A percentile compares a stretch with the other conserved stretches of the same genome.
Conservation (phyloP, 768 basidiomycete genomes). For the Pulveroboletus sp. region DNA sequence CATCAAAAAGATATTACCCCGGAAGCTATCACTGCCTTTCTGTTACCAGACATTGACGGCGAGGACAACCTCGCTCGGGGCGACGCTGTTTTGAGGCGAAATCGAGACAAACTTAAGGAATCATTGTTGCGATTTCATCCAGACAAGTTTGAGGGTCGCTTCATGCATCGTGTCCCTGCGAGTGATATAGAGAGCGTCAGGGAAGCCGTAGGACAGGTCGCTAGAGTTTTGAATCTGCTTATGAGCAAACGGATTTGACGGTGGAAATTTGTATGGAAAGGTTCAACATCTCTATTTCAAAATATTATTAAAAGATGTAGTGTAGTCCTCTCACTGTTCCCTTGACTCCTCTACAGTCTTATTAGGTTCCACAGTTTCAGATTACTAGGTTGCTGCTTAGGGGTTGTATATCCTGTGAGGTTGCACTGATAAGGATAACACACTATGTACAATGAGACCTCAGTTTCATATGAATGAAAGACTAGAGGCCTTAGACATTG, state of each 20-base stretch:
- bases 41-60: constrained; percentile 35
- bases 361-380: neutral
- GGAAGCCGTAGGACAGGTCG: constrained; percentile 62
- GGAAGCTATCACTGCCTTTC: constrained; percentile 53
- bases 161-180: constrained; percentile 48
- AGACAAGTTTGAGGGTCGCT: constrained; percentile 75
- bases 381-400: neutral
- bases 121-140: constrained; percentile 72
- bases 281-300: neutral
- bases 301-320: neutral
- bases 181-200: constrained; percentile 46
- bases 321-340: neutral
- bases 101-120: constrained; percentile 61
- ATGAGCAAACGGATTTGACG: constrained; percentile 35
- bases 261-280: neutral
- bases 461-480: too few relatives aligned
- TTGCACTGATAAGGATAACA: neutral
- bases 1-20: constrained; percentile 48
- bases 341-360: neutral
- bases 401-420: too few relatives aligned
- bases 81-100: constrained; percentile 37
- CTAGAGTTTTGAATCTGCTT: constrained; percentile 52
- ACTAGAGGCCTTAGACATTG: too few relatives aligned
- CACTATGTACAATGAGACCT: too few relatives aligned
- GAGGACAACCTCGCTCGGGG: constrained; percentile 1